phyloP scores from a whole-genome alignment of 345 rosid species.

The Hibiscus trionum region DNA sequence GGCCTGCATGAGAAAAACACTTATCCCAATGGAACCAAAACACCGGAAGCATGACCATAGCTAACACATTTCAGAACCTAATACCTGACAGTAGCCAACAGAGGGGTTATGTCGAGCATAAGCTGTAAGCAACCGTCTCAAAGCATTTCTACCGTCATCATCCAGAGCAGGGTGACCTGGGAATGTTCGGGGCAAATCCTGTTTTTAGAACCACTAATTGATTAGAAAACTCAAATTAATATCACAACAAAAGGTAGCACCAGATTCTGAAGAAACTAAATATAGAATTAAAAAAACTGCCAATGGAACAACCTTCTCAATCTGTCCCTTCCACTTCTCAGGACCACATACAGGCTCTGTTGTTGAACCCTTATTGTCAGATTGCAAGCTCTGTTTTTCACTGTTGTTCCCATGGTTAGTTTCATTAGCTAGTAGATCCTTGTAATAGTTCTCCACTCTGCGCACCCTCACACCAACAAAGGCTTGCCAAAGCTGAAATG shows the following conservation, averaged over 20 bases:
- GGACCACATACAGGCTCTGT: constrained; percentile 44
- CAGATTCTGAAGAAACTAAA: constrained; percentile 16
- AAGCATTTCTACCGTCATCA: constrained; percentile 94
- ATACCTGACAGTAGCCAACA: constrained; percentile 99
- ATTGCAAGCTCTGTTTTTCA: constrained; percentile 28
- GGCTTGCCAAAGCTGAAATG: constrained; percentile 96
- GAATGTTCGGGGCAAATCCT: constrained; percentile 99
- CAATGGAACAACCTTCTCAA: constrained; percentile 69
- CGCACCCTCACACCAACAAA: constrained; percentile 89
- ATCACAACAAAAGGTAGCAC: constrained; percentile 7
- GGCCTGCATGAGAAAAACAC: constrained; percentile 46
- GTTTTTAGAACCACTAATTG: constrained; percentile 25
- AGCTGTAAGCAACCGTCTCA: constrained; percentile 96
- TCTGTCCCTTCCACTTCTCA: constrained; percentile 99
- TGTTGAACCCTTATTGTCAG: constrained; percentile 34
- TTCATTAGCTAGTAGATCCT: constrained; percentile 61
- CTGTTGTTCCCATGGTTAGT: constrained; percentile 32
- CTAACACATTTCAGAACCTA: constrained; percentile 5
- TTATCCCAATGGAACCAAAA: not conserved
- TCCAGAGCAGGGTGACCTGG: constrained; percentile 99
- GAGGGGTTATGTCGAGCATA: constrained; percentile 99
- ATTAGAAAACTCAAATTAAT: constrained; percentile 4
- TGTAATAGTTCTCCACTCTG: constrained; percentile 77
- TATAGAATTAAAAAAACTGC: constrained; percentile 14
- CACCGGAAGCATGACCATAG: not conserved